Evolutionary conservation across 768 basidiomycete genomes (phyloP).

Genomic region (Porpolomopsis calyptriformis): DNA sequence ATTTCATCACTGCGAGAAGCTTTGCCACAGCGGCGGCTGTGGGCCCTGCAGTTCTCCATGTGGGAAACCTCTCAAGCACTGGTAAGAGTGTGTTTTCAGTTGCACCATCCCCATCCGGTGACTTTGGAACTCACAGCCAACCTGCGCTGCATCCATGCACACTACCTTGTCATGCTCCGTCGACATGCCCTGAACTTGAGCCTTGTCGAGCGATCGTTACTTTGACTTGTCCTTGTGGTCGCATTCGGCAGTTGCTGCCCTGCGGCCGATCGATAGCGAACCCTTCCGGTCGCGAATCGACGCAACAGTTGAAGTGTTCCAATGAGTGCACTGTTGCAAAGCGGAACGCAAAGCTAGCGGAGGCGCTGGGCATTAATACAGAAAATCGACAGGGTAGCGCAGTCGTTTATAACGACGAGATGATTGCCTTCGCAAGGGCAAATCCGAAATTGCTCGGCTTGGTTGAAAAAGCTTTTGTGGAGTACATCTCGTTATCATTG

Average conservation of each 20-base stretch:
- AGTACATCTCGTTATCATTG: slow-evolving; percentile 38
- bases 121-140: slow-evolving; percentile 30
- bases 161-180: slow-evolving; percentile 78
- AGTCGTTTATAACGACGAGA: slow-evolving; percentile 50
- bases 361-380: slow-evolving; percentile 77
- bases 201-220: slow-evolving; percentile 63
- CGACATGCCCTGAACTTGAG: slow-evolving; percentile 68
- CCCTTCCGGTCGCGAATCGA: slow-evolving; percentile 19
- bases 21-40: slow-evolving; percentile 78
- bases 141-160: slow-evolving; percentile 69
- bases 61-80: slow-evolving; percentile 78
- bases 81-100: slow-evolving; percentile 34
- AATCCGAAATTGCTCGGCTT: slow-evolving; percentile 57
- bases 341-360: slow-evolving; percentile 80
- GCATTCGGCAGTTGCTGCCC: slow-evolving; percentile 58
- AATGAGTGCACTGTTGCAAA: slow-evolving; percentile 78
- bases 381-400: slow-evolving; percentile 31
- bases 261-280: slow-evolving; percentile 55
- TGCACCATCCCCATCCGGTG: neutral
- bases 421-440: slow-evolving; percentile 47
- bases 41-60: slow-evolving; percentile 68
- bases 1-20: slow-evolving; percentile 75
- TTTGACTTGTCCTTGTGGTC: slow-evolving; percentile 73
- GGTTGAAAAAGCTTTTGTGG: slow-evolving; percentile 75
- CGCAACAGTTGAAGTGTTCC: slow-evolving; percentile 55